A percentile compares a stretch with the other conserved stretches of the same genome.
These are phyloP conservation scores for Populus simonii DNA, from an alignment of 345 rosid genomes.

Conservation along the genomic window DNA sequence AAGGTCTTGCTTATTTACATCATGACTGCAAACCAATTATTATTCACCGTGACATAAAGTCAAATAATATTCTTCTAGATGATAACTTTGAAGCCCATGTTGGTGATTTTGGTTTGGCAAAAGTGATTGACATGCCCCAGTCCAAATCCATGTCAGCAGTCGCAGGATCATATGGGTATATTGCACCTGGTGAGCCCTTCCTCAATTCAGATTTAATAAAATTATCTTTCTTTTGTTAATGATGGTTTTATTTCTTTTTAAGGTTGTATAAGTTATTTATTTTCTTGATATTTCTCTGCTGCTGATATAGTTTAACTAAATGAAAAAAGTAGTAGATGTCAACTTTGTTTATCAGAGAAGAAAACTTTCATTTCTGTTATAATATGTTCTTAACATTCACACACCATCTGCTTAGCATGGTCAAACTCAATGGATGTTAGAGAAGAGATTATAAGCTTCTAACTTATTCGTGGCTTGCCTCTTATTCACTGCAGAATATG, in stretches of 20 bases:
- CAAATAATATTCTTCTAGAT: slow-evolving; percentile 75
- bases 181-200: slow-evolving; percentile 64
- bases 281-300: neutral
- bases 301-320: neutral
- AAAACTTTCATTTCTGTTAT: neutral
- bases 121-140: slow-evolving; percentile 63
- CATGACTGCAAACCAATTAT: slow-evolving; percentile 77
- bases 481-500: slow-evolving; percentile 19
- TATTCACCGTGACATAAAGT: slow-evolving; percentile 77
- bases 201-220: neutral
- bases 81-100: slow-evolving; percentile 74
- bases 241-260: neutral
- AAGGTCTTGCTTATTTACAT: slow-evolving; percentile 77
- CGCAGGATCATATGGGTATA: slow-evolving; percentile 91
- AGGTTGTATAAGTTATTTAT: neutral
- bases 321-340: too few species aligned
- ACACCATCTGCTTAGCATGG: neutral
- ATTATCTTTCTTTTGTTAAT: neutral
- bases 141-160: slow-evolving; percentile 85
- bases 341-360: neutral
- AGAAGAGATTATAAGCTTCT: neutral
- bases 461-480: neutral
- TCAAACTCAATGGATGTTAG: neutral
- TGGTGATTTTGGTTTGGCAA: slow-evolving; percentile 83
- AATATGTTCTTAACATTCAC: neutral